These are phyloP conservation scores for Aspergillus biplanus DNA, from an alignment of 495 filamentous ascomycete species.

Conservation along the genomic window DNA sequence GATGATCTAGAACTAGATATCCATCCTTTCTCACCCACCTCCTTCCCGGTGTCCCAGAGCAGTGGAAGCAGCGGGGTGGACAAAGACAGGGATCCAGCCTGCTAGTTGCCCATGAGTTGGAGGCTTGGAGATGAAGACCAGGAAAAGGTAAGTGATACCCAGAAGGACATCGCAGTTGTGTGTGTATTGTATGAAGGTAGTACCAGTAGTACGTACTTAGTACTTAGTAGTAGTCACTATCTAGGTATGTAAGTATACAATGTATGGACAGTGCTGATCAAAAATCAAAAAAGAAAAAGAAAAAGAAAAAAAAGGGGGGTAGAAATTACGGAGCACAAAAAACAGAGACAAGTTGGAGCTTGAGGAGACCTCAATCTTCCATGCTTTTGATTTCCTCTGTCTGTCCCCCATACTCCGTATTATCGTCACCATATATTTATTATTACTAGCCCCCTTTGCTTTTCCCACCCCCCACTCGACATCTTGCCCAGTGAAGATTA, in stretches of 20 bases:
- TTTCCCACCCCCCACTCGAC: constrained; percentile 9
- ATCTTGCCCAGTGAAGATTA: constrained; percentile 8
- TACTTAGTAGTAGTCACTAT: too few species aligned
- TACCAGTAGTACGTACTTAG: too few species aligned
- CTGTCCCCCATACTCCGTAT: neutral
- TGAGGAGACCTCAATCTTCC: neutral
- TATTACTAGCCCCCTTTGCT: neutral
- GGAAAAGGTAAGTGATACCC: constrained; percentile 5
- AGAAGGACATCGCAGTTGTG: neutral
- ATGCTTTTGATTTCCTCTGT: too few species aligned
- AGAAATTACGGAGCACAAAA: neutral
- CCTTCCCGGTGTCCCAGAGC: constrained; percentile 30
- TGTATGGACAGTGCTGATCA: neutral
- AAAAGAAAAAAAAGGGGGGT: neutral
- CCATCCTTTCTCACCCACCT: constrained; percentile 19
- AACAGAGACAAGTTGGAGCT: neutral
- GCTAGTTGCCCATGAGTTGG: constrained; percentile 13
- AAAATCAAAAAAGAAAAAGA: neutral
- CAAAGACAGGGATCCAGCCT: constrained; percentile 25
- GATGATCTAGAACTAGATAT: constrained; percentile 37
- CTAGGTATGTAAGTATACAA: neutral
- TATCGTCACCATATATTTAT: neutral
- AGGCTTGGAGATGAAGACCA: constrained; percentile 1
- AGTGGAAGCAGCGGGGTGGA: constrained; percentile 35
- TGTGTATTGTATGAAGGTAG: neutral